These are phyloP conservation scores for Kentomonas sorsogonicus DNA, from an alignment of 208 protist species.

Conservation along the genomic window DNA sequence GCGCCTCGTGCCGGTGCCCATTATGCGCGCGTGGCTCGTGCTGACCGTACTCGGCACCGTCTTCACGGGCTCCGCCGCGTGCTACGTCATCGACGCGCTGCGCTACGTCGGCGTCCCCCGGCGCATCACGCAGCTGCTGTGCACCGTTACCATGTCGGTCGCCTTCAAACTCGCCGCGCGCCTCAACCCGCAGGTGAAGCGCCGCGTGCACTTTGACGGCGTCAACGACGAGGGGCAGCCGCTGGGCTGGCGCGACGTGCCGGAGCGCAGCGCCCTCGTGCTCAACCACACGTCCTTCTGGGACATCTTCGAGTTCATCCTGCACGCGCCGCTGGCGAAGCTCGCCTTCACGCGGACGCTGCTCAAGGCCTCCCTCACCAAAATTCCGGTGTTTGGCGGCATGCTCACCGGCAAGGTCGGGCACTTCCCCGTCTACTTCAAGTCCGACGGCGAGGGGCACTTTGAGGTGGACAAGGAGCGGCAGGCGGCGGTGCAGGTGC, in stretches of 20 bases:
- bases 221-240: conserved; percentile 23
- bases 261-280: conserved; percentile 20
- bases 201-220: conserved; percentile 25
- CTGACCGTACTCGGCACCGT: conserved; percentile 23
- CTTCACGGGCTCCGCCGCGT: conserved; percentile 22
- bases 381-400: conserved; percentile 57
- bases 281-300: conserved; percentile 74
- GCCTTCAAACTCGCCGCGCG: conserved; percentile 28
- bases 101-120: conserved; percentile 37
- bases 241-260: conserved; percentile 27
- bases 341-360: conserved; percentile 36
- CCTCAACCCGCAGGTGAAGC: conserved; percentile 45
- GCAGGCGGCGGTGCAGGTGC: conserved; percentile 43
- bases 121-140: conserved; percentile 18
- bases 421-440: conserved; percentile 81
- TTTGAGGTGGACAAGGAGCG: conserved; percentile 65
- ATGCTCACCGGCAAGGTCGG: conserved; percentile 51
- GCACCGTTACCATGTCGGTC: conserved; percentile 17
- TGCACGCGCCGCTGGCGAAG: conserved; percentile 20
- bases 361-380: conserved; percentile 46
- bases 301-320: conserved; percentile 42
- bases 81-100: conserved; percentile 29
- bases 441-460: conserved; percentile 38
- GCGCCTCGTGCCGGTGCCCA: conserved; percentile 21
- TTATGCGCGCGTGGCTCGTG: conserved; percentile 50